Evolutionary conservation across 768 basidiomycete genomes (phyloP).

Genomic region (Collybia nuda): DNA sequence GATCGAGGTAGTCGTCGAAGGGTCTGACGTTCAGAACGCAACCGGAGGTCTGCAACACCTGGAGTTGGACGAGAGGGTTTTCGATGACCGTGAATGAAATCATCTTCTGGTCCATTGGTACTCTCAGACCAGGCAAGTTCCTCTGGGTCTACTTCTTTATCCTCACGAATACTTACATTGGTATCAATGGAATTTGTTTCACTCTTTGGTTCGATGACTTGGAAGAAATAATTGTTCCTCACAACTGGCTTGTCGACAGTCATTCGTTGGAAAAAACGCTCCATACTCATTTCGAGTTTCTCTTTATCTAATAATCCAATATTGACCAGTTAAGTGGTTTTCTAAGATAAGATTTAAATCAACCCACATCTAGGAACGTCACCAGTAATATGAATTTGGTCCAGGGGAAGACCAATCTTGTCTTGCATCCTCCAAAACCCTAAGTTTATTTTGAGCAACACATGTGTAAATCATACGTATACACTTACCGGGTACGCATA

Average conservation of each 20-base stretch:
- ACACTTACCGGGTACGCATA: conserved; percentile 57
- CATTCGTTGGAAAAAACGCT: conserved; percentile 69
- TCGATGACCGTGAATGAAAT: conserved; percentile 15
- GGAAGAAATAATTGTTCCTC: conserved; percentile 65
- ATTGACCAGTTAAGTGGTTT: not conserved
- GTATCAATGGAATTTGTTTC: not conserved
- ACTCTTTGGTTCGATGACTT: conserved; percentile 22
- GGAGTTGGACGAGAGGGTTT: conserved; percentile 18
- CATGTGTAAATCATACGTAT: no score
- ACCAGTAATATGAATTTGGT: conserved; percentile 71
- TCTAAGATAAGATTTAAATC: not conserved
- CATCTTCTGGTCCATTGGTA: conserved; percentile 29
- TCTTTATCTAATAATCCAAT: conserved; percentile 44
- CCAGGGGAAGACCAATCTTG: conserved; percentile 71
- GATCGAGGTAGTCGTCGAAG: conserved; percentile 61
- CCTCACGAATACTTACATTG: not conserved
- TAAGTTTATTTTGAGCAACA: conserved; percentile 19
- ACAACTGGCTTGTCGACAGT: conserved; percentile 66
- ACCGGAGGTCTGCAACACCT: conserved; percentile 43
- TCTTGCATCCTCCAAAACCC: conserved; percentile 78
- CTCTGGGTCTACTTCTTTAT: conserved; percentile 48
- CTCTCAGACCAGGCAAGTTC: conserved; percentile 59
- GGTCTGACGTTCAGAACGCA: conserved; percentile 68
- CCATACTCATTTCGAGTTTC: conserved; percentile 63
- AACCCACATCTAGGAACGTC: conserved; percentile 71